These are phyloP conservation scores for Mallotus repandus DNA, from an alignment of 441 rosid species.

Conservation along the genomic window DNA sequence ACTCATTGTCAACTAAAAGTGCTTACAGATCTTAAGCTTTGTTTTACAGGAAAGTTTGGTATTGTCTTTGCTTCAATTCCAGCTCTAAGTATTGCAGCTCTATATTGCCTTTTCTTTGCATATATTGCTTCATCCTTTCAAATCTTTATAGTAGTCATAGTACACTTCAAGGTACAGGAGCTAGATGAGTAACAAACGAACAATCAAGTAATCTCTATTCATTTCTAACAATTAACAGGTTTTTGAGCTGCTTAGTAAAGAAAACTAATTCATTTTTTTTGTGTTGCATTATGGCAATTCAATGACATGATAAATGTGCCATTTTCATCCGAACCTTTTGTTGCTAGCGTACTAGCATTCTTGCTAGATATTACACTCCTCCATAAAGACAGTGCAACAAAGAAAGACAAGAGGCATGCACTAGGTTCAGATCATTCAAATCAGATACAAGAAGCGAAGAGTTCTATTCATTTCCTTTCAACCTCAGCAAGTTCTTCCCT, in stretches of 20 bases:
- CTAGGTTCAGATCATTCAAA: constrained; percentile 68
- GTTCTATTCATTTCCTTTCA: constrained; percentile 91
- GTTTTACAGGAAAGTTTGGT: constrained; percentile 78
- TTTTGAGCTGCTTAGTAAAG: neutral
- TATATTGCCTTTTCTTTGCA: constrained; percentile 88
- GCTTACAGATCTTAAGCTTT: constrained; percentile 1
- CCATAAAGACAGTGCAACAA: constrained; percentile 51
- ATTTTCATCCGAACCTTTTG: constrained; percentile 77
- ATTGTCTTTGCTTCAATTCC: constrained; percentile 97
- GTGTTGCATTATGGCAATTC: constrained; percentile 48
- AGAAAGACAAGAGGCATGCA: constrained; percentile 88
- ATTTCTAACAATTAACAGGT: neutral
- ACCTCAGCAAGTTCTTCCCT: constrained; percentile 90
- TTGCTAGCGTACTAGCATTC: constrained; percentile 69
- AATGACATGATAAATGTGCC: constrained; percentile 94
- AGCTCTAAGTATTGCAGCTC: constrained; percentile 77
- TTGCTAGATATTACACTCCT: constrained; percentile 69
- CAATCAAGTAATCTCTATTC: neutral
- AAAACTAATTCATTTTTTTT: neutral
- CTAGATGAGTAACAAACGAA: constrained; percentile 71
- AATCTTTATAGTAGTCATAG: neutral
- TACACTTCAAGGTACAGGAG: constrained; percentile 39
- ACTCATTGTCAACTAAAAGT: neutral
- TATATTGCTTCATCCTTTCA: constrained; percentile 69
- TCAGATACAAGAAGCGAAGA: constrained; percentile 80